Evolutionary conservation across 228 moss, liverwort and hornwort genomes (phyloP), one percentile per base, ranked within the genome.

Genomic region (Sphagnum fallax): DNA sequence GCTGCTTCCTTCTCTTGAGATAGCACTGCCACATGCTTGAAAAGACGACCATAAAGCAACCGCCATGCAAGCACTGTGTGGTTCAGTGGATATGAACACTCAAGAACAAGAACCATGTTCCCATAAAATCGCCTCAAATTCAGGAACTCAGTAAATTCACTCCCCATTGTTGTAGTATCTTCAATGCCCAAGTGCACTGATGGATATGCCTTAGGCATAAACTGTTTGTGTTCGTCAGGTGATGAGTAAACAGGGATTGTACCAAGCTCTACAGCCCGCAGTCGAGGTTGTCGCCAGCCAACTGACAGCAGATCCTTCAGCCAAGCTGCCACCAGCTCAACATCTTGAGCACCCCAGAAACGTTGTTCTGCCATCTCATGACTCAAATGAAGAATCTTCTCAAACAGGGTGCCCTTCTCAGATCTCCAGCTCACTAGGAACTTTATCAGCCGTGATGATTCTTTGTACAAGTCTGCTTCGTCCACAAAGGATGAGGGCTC

Each of bases 61-160:
- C 95, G 87, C 89, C 88, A 95, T 4, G 84, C 85, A 50, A 95
- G 89, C 51, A 88, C 92, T 0, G 95, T 95, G 75, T 95, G 95
- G 49, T 91, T 80, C 4, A 81, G 67, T 0, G 92, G 92, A 76
- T 92, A 90, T 0, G 83, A 50, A 67, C 92, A 95, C 79, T 95
- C 92, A 49, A 95, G 87, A 0, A 95, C 73, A 53, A 95, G 72
- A 47, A 95, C 91, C 77, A 92, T 80, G 13, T 92, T 92, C 67
- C 95, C 95, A 80, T 82, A 95, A 70, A 83, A 95, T 12, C 77
- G 80, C 48, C 95, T 78, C 95, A 90, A 95, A 66, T 87, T 84
- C 62, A 90, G 90, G 8, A 92, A 85, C 50, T 95, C 95, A 16
- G 86, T 79, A 67, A 95, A 90, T 52, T 92, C 89, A 65, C 87